Evolutionary conservation across 768 basidiomycete species (phyloP).

Genomic region (Boletus insuetus): DNA sequence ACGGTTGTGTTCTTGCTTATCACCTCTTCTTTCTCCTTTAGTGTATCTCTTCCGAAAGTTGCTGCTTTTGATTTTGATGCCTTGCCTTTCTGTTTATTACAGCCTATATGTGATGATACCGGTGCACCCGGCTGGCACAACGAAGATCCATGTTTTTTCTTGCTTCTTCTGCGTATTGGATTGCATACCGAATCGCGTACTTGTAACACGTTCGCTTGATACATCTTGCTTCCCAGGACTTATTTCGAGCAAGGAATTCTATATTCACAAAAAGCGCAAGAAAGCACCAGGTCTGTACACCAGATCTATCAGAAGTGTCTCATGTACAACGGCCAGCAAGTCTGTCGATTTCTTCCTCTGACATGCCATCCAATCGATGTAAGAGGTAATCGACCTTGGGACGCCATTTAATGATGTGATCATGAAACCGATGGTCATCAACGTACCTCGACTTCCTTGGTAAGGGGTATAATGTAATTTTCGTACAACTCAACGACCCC

Average conservation of each 20-base stretch:
- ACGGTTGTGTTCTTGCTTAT: constrained; percentile 25
- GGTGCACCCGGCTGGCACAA: constrained; percentile 7
- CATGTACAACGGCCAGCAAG: constrained; percentile 34
- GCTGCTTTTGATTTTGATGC: constrained; percentile 1
- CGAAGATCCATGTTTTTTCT: constrained; percentile 21
- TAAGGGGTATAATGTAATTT: constrained; percentile 94
- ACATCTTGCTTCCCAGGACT: constrained; percentile 18
- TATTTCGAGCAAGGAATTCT: not conserved
- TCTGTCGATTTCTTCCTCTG: constrained; percentile 73
- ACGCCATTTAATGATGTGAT: constrained; percentile 1
- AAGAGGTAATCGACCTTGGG: constrained; percentile 92
- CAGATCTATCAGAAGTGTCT: constrained; percentile 3
- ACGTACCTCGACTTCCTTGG: constrained; percentile 95
- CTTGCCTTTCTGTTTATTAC: constrained; percentile 4
- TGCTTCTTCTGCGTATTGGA: constrained; percentile 20
- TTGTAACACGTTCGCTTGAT: constrained; percentile 24
- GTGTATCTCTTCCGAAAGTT: constrained; percentile 6
- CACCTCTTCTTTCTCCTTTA: constrained; percentile 2
- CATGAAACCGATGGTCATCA: constrained; percentile 6
- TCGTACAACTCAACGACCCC: constrained; percentile 92
- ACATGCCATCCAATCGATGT: constrained; percentile 80
- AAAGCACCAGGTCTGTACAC: not conserved
- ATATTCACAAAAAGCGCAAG: constrained; percentile 4
- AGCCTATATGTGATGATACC: constrained; percentile 19
- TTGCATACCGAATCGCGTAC: constrained; percentile 20